A percentile compares a stretch with the other conserved stretches of the same genome.
Conservation (phyloP, 305 asterid genomes). For the Fraxinus greggii region DNA sequence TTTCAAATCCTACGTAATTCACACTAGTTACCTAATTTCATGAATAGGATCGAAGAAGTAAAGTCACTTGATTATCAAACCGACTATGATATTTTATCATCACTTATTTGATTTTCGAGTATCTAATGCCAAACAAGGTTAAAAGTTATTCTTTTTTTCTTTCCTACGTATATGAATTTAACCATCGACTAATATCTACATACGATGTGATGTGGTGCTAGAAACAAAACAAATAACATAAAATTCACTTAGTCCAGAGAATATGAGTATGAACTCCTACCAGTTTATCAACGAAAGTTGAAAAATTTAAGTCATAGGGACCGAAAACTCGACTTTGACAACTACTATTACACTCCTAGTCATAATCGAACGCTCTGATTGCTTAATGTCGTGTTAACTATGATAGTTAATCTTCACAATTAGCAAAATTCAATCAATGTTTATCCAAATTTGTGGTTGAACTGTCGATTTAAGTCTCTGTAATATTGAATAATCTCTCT, state of each 20-base stretch:
- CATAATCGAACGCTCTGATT: background rate
- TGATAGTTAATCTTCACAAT: background rate
- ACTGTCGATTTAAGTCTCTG: background rate
- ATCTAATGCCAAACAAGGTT: background rate
- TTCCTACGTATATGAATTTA: background rate
- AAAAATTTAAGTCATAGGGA: background rate
- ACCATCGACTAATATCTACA: background rate
- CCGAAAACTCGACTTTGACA: background rate
- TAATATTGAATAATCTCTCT: background rate
- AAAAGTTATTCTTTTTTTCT: background rate
- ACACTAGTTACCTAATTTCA: background rate
- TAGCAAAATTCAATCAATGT: background rate
- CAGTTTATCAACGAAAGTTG: background rate
- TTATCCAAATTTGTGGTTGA: background rate
- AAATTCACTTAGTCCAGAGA: background rate
- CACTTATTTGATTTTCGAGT: background rate
- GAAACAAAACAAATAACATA: background rate
- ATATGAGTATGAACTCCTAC: background rate
- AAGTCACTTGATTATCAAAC: background rate
- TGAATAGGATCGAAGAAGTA: background rate
- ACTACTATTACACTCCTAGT: background rate
- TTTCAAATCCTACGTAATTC: background rate
- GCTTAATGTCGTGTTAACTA: background rate
- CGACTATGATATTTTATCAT: background rate
- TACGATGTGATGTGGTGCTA: background rate